These are phyloP conservation scores for Plasmodium vinckei DNA, from an alignment of 169 alveolate species.

Conservation along the genomic window DNA sequence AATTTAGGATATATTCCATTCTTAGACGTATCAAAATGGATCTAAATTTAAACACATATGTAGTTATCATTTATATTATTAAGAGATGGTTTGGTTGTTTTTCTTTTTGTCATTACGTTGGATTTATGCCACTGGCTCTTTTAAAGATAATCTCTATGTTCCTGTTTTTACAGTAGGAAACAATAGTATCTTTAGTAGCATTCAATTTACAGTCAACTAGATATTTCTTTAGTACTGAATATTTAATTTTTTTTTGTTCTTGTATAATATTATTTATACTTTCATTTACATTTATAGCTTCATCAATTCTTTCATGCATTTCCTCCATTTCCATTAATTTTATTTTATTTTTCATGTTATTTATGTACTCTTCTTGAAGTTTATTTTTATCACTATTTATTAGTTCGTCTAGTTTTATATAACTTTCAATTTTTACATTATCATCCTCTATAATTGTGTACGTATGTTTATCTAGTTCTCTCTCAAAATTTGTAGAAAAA, in stretches of 20 bases:
- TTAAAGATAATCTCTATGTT: conserved; percentile 26
- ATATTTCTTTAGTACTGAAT: conserved; percentile 29
- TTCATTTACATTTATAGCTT: conserved; percentile 57
- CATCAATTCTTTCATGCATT: conserved; percentile 58
- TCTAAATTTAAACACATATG: no score
- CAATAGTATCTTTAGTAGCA: conserved; percentile 32
- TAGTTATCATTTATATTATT: no score
- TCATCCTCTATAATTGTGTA: background rate
- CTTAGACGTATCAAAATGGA: no score
- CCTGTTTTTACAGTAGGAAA: conserved; percentile 37
- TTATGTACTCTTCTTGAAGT: conserved; percentile 59
- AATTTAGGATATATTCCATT: no score
- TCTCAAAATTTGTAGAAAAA: background rate
- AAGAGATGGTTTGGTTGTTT: no score
- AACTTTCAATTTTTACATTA: background rate
- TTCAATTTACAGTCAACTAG: conserved; percentile 50
- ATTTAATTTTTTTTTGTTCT: conserved; percentile 38
- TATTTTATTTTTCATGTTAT: conserved; percentile 47
- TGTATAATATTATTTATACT: conserved; percentile 14
- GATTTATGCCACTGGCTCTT: background rate
- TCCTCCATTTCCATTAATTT: conserved; percentile 40
- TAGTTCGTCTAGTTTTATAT: background rate
- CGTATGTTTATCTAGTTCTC: background rate
- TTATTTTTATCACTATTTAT: conserved; percentile 34
- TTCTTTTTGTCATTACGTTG: no score